Evolutionary conservation across 192 early-diverging fungal species (phyloP), one percentile per base, ranked within the genome.

Genomic region (Coemansia sp.): DNA sequence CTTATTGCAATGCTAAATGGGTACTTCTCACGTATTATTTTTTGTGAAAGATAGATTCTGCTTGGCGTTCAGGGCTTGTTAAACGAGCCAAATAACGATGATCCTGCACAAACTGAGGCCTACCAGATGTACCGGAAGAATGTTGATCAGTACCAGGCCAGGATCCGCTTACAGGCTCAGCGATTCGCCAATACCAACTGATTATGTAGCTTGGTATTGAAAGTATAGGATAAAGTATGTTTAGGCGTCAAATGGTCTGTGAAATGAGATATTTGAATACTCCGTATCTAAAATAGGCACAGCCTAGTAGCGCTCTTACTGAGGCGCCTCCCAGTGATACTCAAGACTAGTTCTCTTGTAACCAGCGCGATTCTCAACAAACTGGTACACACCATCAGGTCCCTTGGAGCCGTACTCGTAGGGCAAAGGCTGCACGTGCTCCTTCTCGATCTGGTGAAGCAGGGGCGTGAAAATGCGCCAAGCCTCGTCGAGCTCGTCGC

Each of bases 391-490:
- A 13, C 86, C 86, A 17, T 80, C 81, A 38, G 96, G 96, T 16
- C 94, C 96, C 49, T 94, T 88, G 33, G 86, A 86, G 4, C 94
- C 95, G 72, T 88, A 95, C 35, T 84, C 74, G 72, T 96, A 96
- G 1, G 87, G 86, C 39, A 89, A 58, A 3, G 93, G 89, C 67
- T 78, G 63, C 55, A 88, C 78, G 63, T 82, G 76, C 28, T 83
- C 80, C 16, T 59, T 46, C 64, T 95, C 92, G 72, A 97, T 93
- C 67, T 89, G 72, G 84, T 97, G 95, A 55, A 98, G 81, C 35
- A 97, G 78, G 3, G 96, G 96, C 0, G 96, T 98, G 69, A 98
- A 96, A 44, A 98, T 95, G 71, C 91, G 91, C 96, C 96, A 98
- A 1, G 96, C 94, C 44, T 89, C 93, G 60, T 95, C 95, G 19